Conservation (phyloP, 331 rosid genomes). For the Prunus yedoensis region DNA sequence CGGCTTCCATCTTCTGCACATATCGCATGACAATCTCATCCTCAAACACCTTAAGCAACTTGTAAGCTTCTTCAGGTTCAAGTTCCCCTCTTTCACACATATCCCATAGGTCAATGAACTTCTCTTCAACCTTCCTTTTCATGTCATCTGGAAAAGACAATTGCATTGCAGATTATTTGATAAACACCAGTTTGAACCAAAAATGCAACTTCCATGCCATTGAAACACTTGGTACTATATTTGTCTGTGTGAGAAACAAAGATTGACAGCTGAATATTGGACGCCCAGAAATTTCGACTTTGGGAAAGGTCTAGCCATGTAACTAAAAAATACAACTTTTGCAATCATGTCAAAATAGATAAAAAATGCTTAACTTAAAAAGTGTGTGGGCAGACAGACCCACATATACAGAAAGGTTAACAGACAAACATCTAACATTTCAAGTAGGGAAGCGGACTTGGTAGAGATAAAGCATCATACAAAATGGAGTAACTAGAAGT, state of each 20-base stretch:
- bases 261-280: neutral
- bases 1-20: constrained; percentile 55
- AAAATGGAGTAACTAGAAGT: neutral
- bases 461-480: neutral
- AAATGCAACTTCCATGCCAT: neutral
- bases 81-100: constrained; percentile 94
- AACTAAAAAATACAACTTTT: neutral
- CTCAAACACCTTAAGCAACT: constrained; percentile 75
- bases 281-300: neutral
- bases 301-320: neutral
- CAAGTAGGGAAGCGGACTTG: neutral
- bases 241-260: neutral
- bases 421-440: neutral
- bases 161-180: constrained; percentile 10
- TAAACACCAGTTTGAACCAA: neutral
- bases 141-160: constrained; percentile 51
- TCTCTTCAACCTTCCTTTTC: constrained; percentile 68
- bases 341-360: neutral
- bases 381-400: neutral
- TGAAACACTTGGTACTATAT: neutral
- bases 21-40: constrained; percentile 61
- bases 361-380: too few species aligned
- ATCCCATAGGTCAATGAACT: constrained; percentile 80
- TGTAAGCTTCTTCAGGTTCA: constrained; percentile 83
- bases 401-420: neutral